Conservation (phyloP, 2,329 filamentous ascomycete genomes). For the Penicillium sp. region DNA sequence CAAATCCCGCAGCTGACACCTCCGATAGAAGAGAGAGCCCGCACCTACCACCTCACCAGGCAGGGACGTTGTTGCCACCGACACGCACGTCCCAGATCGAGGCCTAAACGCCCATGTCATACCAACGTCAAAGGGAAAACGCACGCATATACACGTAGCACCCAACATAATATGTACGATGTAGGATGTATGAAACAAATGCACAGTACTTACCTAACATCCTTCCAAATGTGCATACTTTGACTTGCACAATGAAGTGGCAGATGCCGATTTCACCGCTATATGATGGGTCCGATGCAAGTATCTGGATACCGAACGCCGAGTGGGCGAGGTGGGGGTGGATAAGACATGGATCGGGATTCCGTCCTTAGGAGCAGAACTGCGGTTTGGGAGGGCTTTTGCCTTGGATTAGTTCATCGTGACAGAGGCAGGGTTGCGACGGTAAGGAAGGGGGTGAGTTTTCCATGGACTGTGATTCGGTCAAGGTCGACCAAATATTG, state of each 20-base stretch:
- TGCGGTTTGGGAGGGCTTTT: background rate
- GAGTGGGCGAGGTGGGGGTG: background rate
- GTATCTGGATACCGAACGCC: background rate
- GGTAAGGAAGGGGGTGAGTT: background rate
- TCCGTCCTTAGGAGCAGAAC: background rate
- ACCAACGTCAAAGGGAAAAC: background rate
- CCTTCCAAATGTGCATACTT: background rate
- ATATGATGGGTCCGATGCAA: constrained; percentile 30
- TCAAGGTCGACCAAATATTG: background rate
- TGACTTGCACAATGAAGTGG: background rate
- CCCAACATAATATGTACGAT: background rate
- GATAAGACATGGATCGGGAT: background rate
- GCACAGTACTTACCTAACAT: background rate
- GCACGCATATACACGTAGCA: background rate
- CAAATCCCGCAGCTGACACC: constrained; percentile 15
- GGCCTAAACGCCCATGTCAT: background rate
- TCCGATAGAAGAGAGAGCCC: background rate
- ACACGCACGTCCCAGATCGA: background rate
- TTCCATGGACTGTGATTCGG: background rate
- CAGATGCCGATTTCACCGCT: constrained; percentile 27
- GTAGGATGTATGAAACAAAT: background rate
- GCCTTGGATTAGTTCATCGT: background rate
- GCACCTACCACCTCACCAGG: background rate
- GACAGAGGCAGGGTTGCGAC: background rate
- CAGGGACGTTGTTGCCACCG: background rate